phyloP scores from a whole-genome alignment of 2,329 filamentous ascomycete species.

The Talaromyces sp. region DNA sequence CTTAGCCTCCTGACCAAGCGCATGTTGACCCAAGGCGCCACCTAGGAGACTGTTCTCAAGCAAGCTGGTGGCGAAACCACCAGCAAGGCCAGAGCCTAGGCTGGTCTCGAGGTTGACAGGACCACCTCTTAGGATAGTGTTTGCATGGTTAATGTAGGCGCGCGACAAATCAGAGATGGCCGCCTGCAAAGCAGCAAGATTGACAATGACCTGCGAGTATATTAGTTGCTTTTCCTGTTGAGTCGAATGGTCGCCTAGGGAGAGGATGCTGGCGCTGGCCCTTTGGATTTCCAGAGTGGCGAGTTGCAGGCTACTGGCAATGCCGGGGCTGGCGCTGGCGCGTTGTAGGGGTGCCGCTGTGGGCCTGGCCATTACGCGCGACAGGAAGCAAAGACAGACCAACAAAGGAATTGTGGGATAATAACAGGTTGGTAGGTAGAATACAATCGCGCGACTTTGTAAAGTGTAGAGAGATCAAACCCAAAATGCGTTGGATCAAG shows the following conservation, averaged over 20 bases:
- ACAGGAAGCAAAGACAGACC: neutral
- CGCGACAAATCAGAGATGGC: conserved; percentile 75
- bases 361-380: conserved; percentile 10
- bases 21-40: conserved; percentile 29
- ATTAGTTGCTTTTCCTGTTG: conserved; percentile 26
- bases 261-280: conserved; percentile 15
- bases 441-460: neutral
- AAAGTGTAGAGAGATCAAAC: neutral
- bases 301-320: neutral
- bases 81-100: conserved; percentile 32
- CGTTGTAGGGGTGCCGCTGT: conserved; percentile 15
- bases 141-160: conserved; percentile 85
- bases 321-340: neutral
- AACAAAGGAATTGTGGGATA: neutral
- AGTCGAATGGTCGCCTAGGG: conserved; percentile 3
- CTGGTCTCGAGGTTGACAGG: conserved; percentile 40
- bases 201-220: conserved; percentile 63
- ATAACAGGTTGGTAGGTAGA: neutral
- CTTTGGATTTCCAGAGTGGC: conserved; percentile 16
- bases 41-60: conserved; percentile 45
- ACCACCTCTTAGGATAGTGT: conserved; percentile 70
- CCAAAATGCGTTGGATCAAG: too few species aligned
- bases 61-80: conserved; percentile 44
- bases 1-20: conserved; percentile 34
- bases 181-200: conserved; percentile 74